Conservation (phyloP, 768 basidiomycete genomes). For the Podaxis mareebaensis region DNA sequence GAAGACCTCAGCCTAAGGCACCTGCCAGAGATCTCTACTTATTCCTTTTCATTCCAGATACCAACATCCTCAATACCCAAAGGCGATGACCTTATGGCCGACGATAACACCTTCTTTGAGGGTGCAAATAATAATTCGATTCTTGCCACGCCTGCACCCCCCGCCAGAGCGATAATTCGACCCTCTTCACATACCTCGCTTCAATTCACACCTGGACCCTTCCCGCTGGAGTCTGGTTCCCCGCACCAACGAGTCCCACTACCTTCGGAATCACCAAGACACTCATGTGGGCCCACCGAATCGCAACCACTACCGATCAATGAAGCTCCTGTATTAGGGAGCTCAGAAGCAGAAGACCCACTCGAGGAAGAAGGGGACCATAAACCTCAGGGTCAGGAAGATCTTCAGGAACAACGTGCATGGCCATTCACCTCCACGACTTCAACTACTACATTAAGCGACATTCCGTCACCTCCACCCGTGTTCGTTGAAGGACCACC, state of each 20-base stretch:
- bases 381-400: slow-evolving; percentile 12
- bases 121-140: slow-evolving; percentile 35
- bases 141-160: slow-evolving; percentile 33
- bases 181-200: slow-evolving; percentile 35
- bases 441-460: slow-evolving; percentile 4
- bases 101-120: slow-evolving; percentile 49
- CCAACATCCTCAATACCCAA: slow-evolving; percentile 35
- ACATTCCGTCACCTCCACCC: slow-evolving; percentile 6
- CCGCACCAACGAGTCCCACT: neutral
- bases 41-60: slow-evolving; percentile 59
- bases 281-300: neutral
- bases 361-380: neutral
- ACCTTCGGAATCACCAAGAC: neutral
- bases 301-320: slow-evolving; percentile 7
- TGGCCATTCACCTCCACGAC: neutral
- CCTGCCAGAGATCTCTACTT: slow-evolving; percentile 53
- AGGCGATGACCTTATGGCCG: slow-evolving; percentile 52
- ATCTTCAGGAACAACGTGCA: neutral
- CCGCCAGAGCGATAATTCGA: slow-evolving; percentile 25
- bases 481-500: slow-evolving; percentile 7
- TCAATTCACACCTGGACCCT: slow-evolving; percentile 42
- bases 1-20: slow-evolving; percentile 50
- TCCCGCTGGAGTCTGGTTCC: slow-evolving; percentile 10
- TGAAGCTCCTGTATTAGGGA: slow-evolving; percentile 5
- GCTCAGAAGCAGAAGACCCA: slow-evolving; percentile 4